These are phyloP conservation scores for Tricholoma hemisulphureum DNA, from an alignment of 768 basidiomycete species.

Conservation along the genomic window DNA sequence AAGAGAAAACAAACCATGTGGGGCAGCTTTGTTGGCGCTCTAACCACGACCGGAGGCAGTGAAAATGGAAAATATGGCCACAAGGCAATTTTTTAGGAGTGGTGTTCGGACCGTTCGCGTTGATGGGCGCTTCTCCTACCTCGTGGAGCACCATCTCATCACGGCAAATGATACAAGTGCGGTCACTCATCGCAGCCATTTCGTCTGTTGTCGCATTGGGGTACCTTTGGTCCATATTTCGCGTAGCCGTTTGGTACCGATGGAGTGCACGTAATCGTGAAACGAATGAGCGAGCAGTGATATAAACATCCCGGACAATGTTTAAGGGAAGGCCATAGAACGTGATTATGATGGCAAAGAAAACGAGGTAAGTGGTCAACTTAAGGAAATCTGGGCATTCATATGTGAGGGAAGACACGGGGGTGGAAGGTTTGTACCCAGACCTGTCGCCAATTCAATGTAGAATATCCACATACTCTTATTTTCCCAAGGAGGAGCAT, in stretches of 20 bases:
- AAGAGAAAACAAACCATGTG: conserved; percentile 75
- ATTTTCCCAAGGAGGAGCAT: conserved; percentile 92
- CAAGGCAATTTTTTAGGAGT: conserved; percentile 97
- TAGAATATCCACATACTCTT: conserved; percentile 98
- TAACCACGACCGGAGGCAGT: conserved; percentile 95
- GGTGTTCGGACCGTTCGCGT: conserved; percentile 78
- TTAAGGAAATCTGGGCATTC: conserved; percentile 84
- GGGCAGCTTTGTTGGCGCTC: conserved; percentile 99
- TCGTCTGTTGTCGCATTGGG: conserved; percentile 90
- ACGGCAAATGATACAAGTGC: conserved; percentile 96
- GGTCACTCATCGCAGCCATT: conserved; percentile 75
- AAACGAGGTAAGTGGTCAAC: conserved; percentile 85
- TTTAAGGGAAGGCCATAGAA: conserved; percentile 95
- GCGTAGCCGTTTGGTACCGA: conserved; percentile 90
- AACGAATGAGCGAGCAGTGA: conserved; percentile 91
- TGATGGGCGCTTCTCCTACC: conserved; percentile 27
- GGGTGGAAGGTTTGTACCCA: conserved; percentile 22
- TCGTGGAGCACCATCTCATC: conserved; percentile 78
- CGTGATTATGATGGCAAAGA: conserved; percentile 92
- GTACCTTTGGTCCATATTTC: conserved; percentile 95
- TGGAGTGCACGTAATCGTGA: conserved; percentile 83
- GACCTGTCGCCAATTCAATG: conserved; percentile 87
- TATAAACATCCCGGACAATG: conserved; percentile 95
- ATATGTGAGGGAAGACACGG: conserved; percentile 8
- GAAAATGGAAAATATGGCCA: conserved; percentile 97